Conservation (phyloP, 768 basidiomycete genomes). For the Phaeotremella skinneri region DNA sequence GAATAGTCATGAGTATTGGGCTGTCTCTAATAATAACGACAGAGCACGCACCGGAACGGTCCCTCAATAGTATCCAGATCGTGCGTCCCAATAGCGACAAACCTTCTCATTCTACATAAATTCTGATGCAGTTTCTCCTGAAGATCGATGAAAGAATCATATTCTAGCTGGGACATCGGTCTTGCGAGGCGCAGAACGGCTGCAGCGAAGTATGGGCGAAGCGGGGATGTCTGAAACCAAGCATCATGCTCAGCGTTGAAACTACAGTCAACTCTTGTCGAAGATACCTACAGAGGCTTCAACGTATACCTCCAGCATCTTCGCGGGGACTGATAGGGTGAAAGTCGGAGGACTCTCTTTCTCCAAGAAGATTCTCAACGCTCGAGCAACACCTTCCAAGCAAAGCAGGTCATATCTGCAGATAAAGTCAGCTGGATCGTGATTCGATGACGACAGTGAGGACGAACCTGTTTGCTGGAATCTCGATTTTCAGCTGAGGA, state of each 20-base stretch:
- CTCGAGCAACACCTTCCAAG: slow-evolving; percentile 89
- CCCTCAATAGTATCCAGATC: slow-evolving; percentile 84
- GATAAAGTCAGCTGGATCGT: slow-evolving; percentile 4
- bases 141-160: slow-evolving; percentile 97
- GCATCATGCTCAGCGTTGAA: slow-evolving; percentile 2
- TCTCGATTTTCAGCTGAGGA: slow-evolving; percentile 96
- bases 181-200: slow-evolving; percentile 85
- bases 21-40: background rate
- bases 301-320: slow-evolving; percentile 66
- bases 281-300: slow-evolving; percentile 64
- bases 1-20: background rate
- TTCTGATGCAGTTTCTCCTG: slow-evolving; percentile 99
- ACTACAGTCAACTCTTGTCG: background rate
- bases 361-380: slow-evolving; percentile 76
- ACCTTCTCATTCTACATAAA: slow-evolving; percentile 79
- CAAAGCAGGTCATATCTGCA: slow-evolving; percentile 93
- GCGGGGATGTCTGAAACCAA: slow-evolving; percentile 63
- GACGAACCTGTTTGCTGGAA: slow-evolving; percentile 87
- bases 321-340: slow-evolving; percentile 66
- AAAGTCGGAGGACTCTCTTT: slow-evolving; percentile 68
- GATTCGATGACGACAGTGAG: background rate
- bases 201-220: slow-evolving; percentile 87
- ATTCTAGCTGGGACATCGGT: slow-evolving; percentile 76
- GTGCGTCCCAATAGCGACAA: slow-evolving; percentile 96
- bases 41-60: slow-evolving; percentile 75